A percentile compares a stretch with the other conserved stretches of the same genome.
Conservation (phyloP, 352 stramenopile species). For the Hyaloperonospora brassicae region DNA sequence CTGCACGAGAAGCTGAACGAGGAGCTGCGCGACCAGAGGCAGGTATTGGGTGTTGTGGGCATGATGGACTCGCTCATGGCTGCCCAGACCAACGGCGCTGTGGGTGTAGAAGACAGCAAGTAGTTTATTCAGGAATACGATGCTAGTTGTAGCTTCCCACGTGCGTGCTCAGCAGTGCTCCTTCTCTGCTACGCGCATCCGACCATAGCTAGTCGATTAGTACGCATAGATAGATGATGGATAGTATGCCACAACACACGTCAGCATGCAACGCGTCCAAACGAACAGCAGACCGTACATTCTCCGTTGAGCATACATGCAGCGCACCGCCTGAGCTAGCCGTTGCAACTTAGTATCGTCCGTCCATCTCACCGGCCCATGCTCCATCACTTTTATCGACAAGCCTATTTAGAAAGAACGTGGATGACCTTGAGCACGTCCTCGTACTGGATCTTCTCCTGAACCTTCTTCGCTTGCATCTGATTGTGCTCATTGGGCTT, state of each 20-base stretch:
- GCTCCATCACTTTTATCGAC: slow-evolving; percentile 24
- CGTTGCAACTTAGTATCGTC: slow-evolving; percentile 15
- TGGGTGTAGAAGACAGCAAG: slow-evolving; percentile 24
- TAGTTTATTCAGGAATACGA: slow-evolving; percentile 31
- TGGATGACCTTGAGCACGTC: slow-evolving; percentile 84
- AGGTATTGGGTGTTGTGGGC: slow-evolving; percentile 78
- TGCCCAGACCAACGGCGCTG: slow-evolving; percentile 60
- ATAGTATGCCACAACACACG: neutral
- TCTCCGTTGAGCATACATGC: slow-evolving; percentile 5
- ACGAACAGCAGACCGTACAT: slow-evolving; percentile 13
- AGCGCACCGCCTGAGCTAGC: slow-evolving; percentile 7
- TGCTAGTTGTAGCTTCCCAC: slow-evolving; percentile 13
- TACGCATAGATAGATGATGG: neutral
- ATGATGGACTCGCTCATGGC: slow-evolving; percentile 88
- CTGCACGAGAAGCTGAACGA: slow-evolving; percentile 80
- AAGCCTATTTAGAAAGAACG: slow-evolving; percentile 82
- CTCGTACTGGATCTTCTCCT: slow-evolving; percentile 82
- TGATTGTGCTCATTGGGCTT: slow-evolving; percentile 75
- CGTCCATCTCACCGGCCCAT: slow-evolving; percentile 5
- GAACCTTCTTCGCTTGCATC: slow-evolving; percentile 81
- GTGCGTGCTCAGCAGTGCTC: slow-evolving; percentile 10
- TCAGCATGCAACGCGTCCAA: slow-evolving; percentile 14
- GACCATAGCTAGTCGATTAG: neutral
- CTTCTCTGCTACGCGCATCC: neutral
- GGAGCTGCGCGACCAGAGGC: slow-evolving; percentile 80